Evolutionary conservation across 2,329 filamentous ascomycete species (phyloP), one percentile per base, ranked within the genome.

Genomic region (Cladosporium sp.): DNA sequence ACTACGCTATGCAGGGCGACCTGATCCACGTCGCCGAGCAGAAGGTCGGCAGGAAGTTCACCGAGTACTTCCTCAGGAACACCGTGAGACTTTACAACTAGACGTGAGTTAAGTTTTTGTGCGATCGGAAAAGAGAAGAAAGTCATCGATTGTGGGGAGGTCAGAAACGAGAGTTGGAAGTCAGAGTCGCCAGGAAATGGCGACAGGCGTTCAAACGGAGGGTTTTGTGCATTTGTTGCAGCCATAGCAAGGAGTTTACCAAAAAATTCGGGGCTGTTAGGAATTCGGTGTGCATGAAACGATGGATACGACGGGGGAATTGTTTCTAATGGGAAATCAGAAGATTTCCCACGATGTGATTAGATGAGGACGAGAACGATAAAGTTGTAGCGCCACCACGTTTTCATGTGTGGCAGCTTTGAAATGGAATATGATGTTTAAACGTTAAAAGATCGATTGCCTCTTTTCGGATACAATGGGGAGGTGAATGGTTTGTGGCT

Each of bases 61-160:
- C 99, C 59, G 93, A 99, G 74, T 99, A 93, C 93, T 99, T 99
- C 73, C 82, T 99, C 68, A 86, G 93, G 69, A 99, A 99, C 79
- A 79, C 99, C 66, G 88, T 91, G 54, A 86, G 93, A 70, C 95
- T 91, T 53, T 99, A 99, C 78, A 27, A 27, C 22, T 36, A 36
- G 15, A 18, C n/a, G 32, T 36, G n/a, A 15, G n/a, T n/a, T n/a
- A 27, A 27, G 22, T 4, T 27, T 27, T 4, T 27, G 9, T 17
- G 32, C n/a, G 4, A 12, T 12, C 9, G 30, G 11, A 17, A 7
- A 36, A 36, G 12, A 11, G 8, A 36, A 17, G n/a, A 36, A n/a
- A 36, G 15, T 15, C n/a, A 36, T 15, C 32, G 15, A 36, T 17
- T 36, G 6, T 36, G 32, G 32, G 32, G 32, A 36, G 13, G 32